phyloP scores from a whole-genome alignment of 2,329 filamentous ascomycete species.

The Fusarium scirpi region DNA sequence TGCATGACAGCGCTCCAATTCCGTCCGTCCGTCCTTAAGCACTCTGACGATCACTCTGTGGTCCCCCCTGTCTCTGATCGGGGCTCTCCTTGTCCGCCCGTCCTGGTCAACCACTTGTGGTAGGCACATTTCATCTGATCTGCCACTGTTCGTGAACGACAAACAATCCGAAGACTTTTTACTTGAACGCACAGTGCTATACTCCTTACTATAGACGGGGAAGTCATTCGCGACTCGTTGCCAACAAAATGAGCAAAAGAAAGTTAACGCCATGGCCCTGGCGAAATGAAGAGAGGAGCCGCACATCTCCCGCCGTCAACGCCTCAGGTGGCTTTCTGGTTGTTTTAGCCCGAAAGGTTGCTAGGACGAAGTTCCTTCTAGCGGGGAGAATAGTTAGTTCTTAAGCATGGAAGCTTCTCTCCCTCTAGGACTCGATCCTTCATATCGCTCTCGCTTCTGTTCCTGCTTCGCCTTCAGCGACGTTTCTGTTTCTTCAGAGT shows the following conservation, averaged over 20 bases:
- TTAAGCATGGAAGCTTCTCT: background rate
- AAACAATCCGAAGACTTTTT: background rate
- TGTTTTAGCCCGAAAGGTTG: constrained; percentile 33
- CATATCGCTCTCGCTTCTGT: constrained; percentile 16
- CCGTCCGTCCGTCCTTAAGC: constrained; percentile 24
- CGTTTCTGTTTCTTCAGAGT: constrained; percentile 4
- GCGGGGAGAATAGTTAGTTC: background rate
- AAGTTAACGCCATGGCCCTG: constrained; percentile 29
- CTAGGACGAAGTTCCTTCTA: constrained; percentile 9
- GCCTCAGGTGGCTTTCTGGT: constrained; percentile 34
- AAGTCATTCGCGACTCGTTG: constrained; percentile 13
- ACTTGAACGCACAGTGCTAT: background rate
- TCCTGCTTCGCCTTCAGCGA: constrained; percentile 15
- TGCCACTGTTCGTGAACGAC: constrained; percentile 23
- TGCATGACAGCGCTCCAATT: constrained; percentile 39
- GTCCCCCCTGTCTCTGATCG: constrained; percentile 39
- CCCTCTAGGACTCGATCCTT: background rate
- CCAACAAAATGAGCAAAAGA: background rate
- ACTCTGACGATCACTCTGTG: constrained; percentile 28
- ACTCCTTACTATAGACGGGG: background rate
- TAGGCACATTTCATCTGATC: constrained; percentile 18
- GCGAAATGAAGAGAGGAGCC: constrained; percentile 36
- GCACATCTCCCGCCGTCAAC: constrained; percentile 39
- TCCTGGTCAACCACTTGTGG: constrained; percentile 25
- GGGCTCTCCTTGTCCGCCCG: constrained; percentile 14